Percentiles rank a stretch among this genome's conserved stretches.
Evolutionary conservation across 1,284 basidiomycete species (phyloP).

Genomic region (Irpex sp.): DNA sequence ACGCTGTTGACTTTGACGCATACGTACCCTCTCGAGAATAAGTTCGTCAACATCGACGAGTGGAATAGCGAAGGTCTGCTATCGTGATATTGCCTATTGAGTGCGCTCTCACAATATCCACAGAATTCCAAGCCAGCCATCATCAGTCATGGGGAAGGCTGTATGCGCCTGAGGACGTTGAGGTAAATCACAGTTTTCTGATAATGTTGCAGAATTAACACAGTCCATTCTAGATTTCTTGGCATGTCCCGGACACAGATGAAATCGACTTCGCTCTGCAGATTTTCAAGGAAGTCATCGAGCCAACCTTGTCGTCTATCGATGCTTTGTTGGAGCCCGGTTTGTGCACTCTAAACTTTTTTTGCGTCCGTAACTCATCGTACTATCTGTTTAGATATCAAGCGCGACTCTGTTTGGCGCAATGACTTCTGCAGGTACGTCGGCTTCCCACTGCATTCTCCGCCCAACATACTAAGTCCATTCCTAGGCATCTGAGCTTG

Average conservation of each 20-base stretch:
- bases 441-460: neutral
- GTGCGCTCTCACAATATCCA: neutral
- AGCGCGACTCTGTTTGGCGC: constrained; percentile 68
- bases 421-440: constrained; percentile 85
- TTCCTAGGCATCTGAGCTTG: constrained; percentile 55
- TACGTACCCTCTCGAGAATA: constrained; percentile 82
- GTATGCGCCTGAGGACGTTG: constrained; percentile 56
- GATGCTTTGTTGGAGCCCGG: constrained; percentile 58
- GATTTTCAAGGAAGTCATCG: constrained; percentile 70
- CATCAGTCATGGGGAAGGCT: constrained; percentile 79
- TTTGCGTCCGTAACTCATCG: neutral
- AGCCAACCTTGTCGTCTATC: constrained; percentile 61
- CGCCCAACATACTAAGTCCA: constrained; percentile 1
- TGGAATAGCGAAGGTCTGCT: constrained; percentile 69
- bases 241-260: constrained; percentile 66
- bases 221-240: constrained; percentile 54
- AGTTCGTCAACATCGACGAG: constrained; percentile 79
- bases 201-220: neutral
- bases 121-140: constrained; percentile 73
- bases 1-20: constrained; percentile 75
- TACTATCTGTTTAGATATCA: constrained; percentile 27
- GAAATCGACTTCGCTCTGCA: constrained; percentile 80
- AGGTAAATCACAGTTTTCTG: constrained; percentile 34
- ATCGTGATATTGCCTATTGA: neutral
- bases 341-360: constrained; percentile 23